Percentiles rank a stretch among this genome's conserved stretches.
Evolutionary conservation across 2,329 filamentous ascomycete genomes (phyloP).

Genomic region (Fusarium duplospermum): DNA sequence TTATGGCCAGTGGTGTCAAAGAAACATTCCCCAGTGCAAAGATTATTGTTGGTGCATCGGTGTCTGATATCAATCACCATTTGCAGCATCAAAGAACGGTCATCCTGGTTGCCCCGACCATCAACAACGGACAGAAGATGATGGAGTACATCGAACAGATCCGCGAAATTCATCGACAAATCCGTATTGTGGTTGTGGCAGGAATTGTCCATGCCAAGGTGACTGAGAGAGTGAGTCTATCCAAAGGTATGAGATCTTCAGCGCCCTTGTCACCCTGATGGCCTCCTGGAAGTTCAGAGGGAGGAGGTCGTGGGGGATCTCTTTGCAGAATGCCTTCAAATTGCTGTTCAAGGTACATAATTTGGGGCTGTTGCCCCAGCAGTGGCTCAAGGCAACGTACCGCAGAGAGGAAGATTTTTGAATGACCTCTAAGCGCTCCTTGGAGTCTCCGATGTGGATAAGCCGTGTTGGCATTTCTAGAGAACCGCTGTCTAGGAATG

Average conservation of each 20-base stretch:
- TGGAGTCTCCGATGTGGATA: background rate
- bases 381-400: background rate
- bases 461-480: background rate
- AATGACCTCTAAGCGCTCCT: background rate
- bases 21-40: constrained; percentile 40
- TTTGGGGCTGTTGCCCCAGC: background rate
- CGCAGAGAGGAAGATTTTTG: background rate
- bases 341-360: background rate
- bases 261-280: background rate
- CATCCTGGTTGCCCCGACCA: constrained; percentile 69
- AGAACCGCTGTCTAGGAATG: background rate
- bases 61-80: too few species aligned
- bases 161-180: constrained; percentile 49
- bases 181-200: constrained; percentile 65
- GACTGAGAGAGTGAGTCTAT: constrained; percentile 11
- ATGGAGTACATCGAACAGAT: constrained; percentile 43
- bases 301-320: background rate
- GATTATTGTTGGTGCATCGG: too few species aligned
- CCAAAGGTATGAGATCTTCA: background rate
- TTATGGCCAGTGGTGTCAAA: constrained; percentile 69
- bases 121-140: constrained; percentile 57
- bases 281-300: background rate
- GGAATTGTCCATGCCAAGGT: constrained; percentile 63
- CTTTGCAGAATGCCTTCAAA: background rate
- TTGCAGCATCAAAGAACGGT: constrained; percentile 54